A percentile compares a stretch with the other conserved stretches of the same genome.
These are phyloP conservation scores for Cryptococcus sp. DNA, from an alignment of 1,284 basidiomycete species.

Conservation along the genomic window DNA sequence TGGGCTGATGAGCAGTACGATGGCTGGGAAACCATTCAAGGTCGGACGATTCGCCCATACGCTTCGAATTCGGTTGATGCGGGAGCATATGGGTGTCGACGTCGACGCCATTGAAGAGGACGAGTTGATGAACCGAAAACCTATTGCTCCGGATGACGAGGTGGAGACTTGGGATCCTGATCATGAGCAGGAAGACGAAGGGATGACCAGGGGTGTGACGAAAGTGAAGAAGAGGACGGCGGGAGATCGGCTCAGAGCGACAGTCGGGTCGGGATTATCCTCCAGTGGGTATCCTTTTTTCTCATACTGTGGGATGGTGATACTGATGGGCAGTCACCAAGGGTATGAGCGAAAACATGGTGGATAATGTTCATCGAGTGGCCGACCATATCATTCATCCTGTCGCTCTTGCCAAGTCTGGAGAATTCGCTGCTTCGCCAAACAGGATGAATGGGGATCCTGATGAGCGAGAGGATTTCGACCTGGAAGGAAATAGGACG, in stretches of 20 bases:
- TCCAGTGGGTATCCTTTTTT: slow-evolving; percentile 37
- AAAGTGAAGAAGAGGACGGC: slow-evolving; percentile 40
- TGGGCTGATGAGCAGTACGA: slow-evolving; percentile 55
- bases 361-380: slow-evolving; percentile 44
- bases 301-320: background rate
- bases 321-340: slow-evolving; percentile 30
- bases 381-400: slow-evolving; percentile 51
- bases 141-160: slow-evolving; percentile 54
- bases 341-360: slow-evolving; percentile 42
- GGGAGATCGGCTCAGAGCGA: slow-evolving; percentile 29
- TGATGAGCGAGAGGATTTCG: slow-evolving; percentile 56
- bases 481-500: slow-evolving; percentile 53
- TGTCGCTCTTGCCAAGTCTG: slow-evolving; percentile 28
- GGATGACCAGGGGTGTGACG: slow-evolving; percentile 36
- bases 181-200: slow-evolving; percentile 58
- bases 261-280: slow-evolving; percentile 28
- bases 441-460: slow-evolving; percentile 48
- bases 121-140: slow-evolving; percentile 57
- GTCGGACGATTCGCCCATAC: slow-evolving; percentile 96
- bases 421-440: slow-evolving; percentile 27
- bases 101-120: slow-evolving; percentile 84
- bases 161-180: slow-evolving; percentile 74
- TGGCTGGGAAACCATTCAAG: slow-evolving; percentile 92
- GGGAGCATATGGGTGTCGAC: slow-evolving; percentile 91
- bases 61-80: slow-evolving; percentile 87